phyloP scores from a whole-genome alignment of 352 stramenopile species.

The Pythium rishiriense region DNA sequence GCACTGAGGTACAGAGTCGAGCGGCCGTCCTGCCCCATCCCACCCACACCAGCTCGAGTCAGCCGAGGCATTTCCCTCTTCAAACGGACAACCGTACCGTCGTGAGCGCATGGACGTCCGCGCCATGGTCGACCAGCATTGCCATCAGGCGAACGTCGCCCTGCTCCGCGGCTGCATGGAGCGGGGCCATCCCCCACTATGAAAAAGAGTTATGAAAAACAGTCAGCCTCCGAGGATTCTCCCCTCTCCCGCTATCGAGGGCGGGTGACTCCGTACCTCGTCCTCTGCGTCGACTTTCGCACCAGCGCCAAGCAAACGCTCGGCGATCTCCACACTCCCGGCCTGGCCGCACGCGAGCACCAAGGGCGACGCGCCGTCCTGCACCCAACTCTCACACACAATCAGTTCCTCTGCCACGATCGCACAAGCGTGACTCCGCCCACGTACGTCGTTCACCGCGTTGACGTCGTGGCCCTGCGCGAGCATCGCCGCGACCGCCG shows the following conservation, averaged over 20 bases:
- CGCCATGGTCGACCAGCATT: conserved; percentile 7
- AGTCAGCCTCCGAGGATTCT: background rate
- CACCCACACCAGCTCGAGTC: background rate
- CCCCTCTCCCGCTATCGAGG: too few species aligned
- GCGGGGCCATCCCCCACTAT: background rate
- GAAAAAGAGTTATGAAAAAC: background rate
- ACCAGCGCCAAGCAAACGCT: background rate
- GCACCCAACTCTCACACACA: background rate
- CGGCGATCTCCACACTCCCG: background rate
- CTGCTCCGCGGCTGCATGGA: conserved; percentile 6
- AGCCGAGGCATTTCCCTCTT: too few species aligned
- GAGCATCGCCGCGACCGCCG: background rate
- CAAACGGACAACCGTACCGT: background rate
- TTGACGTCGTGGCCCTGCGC: background rate
- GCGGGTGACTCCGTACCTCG: background rate
- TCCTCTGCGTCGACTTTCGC: background rate
- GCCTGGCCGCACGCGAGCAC: background rate
- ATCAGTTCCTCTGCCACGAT: background rate
- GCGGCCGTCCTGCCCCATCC: background rate
- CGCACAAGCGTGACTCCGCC: too few species aligned
- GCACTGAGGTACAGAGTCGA: background rate
- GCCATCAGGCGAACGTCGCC: conserved; percentile 7
- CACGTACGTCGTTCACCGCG: background rate
- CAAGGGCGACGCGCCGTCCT: background rate
- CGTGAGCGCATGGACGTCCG: background rate